Conservation (phyloP, 2,329 filamentous ascomycete species). For the Aureobasidium vineae region DNA sequence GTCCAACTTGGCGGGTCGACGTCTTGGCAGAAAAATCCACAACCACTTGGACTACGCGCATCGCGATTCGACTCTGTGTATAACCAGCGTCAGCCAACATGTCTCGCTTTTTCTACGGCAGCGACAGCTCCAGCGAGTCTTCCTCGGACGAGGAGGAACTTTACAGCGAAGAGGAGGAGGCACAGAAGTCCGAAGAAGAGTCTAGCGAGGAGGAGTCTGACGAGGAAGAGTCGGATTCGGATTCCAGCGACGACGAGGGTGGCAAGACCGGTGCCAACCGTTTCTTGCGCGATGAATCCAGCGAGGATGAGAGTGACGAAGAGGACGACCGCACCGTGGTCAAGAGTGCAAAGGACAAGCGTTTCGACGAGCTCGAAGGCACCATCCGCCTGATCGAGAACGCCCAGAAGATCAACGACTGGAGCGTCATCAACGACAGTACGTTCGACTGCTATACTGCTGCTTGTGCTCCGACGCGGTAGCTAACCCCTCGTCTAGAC, state of each 20-base stretch:
- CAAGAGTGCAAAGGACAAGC: conserved; percentile 98
- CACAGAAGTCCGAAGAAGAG: conserved; percentile 55
- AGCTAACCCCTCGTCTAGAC: conserved; percentile 30
- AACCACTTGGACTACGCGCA: not conserved
- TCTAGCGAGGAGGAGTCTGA: conserved; percentile 53
- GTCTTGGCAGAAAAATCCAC: conserved; percentile 6
- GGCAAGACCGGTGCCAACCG: conserved; percentile 69
- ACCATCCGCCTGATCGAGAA: conserved; percentile 93
- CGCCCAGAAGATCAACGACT: conserved; percentile 95
- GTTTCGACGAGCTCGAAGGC: conserved; percentile 86
- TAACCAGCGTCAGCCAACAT: conserved; percentile 52
- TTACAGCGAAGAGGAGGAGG: conserved; percentile 74
- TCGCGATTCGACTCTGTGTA: conserved; percentile 20
- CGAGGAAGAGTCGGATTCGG: conserved; percentile 38
- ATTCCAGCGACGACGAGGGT: conserved; percentile 53
- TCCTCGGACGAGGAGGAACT: conserved; percentile 93
- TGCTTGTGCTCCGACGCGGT: not conserved
- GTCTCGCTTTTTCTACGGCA: conserved; percentile 97
- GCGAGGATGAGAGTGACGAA: conserved; percentile 79
- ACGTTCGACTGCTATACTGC: not conserved
- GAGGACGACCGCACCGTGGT: conserved; percentile 82
- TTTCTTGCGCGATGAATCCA: conserved; percentile 76
- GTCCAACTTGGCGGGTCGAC: not conserved
- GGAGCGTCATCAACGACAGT: conserved; percentile 69
- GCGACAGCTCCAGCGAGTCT: conserved; percentile 94